Base-by-base conservation (phyloP, 768 basidiomycete species). In the Peribolospora kevripleyi region DNA sequence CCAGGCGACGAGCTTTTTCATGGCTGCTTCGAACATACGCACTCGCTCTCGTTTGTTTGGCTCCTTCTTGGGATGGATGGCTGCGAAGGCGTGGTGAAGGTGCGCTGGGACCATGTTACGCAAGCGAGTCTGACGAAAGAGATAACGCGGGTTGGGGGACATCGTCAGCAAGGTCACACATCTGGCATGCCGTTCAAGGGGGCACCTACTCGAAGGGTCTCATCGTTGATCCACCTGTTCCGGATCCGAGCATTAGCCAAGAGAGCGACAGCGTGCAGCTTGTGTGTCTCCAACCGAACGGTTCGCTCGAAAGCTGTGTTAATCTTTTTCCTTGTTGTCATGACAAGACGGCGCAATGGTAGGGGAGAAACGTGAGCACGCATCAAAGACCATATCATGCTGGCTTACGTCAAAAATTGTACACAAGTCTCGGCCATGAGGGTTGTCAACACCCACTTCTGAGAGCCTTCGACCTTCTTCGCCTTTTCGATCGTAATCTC, bases 181-280 rank as follows among this genome's bases (percentile, higher is more conserved):
- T 50, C 25, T 25, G 25, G 25, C 25, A 42, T 39, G n/a, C 10
- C 40, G 55, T 25, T 47, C 50, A 39, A 3, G 14, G 3, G 8
- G 3, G 14, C 13, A 68, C 77, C 52, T 64, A 87, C 90, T 62
- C 91, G 86, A 39, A 97, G 70, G 8, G 91, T 69, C 1, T 71
- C 68, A 61, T 93, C 84, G 54, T 84, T 87, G 10, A 85, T 62
- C 82, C 83, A 91, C 56, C 70, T 70, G 63, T 98, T 97, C 46
- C 93, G 76, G 25, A 76, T 67, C 48, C 72, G 67, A 4, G 80
- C 83, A 63, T 80, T 85, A 10, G 75, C 74, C 9, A 97, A 73
- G 10, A 93, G 72, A n/a, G 75, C 70, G 8, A 90, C 68, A 7
- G 86, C 84, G 61, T 98, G 93, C 10, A 86, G 71, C 68, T 91